Evolutionary conservation across 1,139 yeast species (phyloP).

Genomic region (Pichia sp.): DNA sequence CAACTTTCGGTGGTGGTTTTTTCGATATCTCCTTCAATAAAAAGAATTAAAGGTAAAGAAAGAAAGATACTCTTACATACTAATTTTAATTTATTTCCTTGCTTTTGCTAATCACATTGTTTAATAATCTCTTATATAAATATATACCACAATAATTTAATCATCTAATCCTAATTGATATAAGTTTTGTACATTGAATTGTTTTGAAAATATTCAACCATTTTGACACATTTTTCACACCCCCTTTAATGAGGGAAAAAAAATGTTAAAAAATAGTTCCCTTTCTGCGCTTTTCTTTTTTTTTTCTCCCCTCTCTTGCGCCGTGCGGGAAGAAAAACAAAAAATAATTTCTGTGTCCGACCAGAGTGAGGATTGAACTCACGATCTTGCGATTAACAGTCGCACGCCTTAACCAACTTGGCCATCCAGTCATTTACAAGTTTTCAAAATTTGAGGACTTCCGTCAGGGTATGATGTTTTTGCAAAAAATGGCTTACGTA

Average conservation of each 20-base stretch:
- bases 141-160: not conserved
- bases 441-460: not conserved
- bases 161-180: no score
- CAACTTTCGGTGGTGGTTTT: conserved; percentile 26
- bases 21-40: conserved; percentile 27
- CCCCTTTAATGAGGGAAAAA: no score
- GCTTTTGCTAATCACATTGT: not conserved
- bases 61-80: not conserved
- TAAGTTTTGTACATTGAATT: no score
- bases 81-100: not conserved
- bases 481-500: no score
- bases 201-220: no score
- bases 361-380: conserved; percentile 21
- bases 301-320: no score
- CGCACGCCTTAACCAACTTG: conserved; percentile 21
- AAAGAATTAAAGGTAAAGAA: conserved; percentile 11
- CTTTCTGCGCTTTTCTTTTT: no score
- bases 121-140: not conserved
- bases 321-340: conserved; percentile 3
- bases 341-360: no score
- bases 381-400: conserved; percentile 21
- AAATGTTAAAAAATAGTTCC: no score
- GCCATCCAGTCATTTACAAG: conserved; percentile 15
- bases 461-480: no score
- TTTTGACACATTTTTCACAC: no score